Conservation (phyloP, 108 stramenopile genomes). For the Pseudonitzschia delicatissima region DNA sequence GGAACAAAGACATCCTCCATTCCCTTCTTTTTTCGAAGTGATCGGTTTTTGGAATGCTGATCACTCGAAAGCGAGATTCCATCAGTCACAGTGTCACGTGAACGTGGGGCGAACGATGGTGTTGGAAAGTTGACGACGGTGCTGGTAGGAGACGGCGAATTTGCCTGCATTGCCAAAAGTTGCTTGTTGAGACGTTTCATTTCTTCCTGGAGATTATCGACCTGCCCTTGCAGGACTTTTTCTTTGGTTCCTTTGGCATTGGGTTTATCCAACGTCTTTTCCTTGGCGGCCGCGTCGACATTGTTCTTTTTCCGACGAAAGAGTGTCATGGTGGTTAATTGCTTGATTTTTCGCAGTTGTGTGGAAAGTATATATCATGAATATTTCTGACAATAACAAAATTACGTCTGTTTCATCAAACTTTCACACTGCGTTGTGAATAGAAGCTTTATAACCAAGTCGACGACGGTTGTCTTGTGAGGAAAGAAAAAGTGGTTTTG, state of each 20-base stretch:
- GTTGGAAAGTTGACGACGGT: neutral
- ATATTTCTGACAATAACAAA: no score
- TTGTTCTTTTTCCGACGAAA: constrained; percentile 10
- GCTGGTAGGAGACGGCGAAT: neutral
- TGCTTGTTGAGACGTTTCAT: constrained; percentile 10
- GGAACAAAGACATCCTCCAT: neutral
- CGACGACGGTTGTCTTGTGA: no score
- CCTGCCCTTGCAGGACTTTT: neutral
- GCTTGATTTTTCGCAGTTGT: neutral
- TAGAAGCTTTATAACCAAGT: no score
- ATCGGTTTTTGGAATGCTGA: neutral
- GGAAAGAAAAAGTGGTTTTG: no score
- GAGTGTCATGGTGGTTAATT: neutral
- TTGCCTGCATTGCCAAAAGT: constrained; percentile 7
- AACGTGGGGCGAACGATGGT: neutral
- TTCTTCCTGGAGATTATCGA: constrained; percentile 16
- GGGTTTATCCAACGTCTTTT: neutral
- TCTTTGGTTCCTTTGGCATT: neutral
- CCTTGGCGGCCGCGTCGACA: neutral
- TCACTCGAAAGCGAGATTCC: neutral
- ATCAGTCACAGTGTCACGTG: neutral
- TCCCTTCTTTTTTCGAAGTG: neutral
- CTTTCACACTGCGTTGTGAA: no score
- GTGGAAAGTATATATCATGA: no score
- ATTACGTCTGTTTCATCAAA: no score